These are phyloP conservation scores for Anthoceros angustus DNA, from an alignment of 225 moss, liverwort and hornwort genomes.

Conservation along the genomic window DNA sequence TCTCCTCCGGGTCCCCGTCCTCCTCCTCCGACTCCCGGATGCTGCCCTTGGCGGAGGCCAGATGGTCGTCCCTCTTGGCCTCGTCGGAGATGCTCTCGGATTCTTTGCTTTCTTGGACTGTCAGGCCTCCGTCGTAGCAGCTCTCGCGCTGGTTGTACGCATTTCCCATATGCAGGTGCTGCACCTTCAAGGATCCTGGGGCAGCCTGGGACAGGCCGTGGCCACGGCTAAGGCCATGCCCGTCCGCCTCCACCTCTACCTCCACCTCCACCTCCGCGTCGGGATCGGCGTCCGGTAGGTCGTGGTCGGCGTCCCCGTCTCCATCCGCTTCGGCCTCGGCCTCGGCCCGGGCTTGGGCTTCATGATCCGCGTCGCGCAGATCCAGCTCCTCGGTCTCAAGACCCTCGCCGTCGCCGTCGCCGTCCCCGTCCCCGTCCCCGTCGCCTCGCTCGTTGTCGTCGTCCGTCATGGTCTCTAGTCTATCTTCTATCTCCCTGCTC, in stretches of 20 bases:
- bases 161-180: not conserved
- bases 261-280: too few species aligned
- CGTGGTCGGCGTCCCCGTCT: too few species aligned
- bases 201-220: too few species aligned
- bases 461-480: constrained; percentile 4
- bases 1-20: not conserved
- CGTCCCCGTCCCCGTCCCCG: too few species aligned
- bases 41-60: not conserved
- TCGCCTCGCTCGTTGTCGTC: not conserved
- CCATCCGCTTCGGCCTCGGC: too few species aligned
- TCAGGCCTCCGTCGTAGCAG: not conserved
- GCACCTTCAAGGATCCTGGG: not conserved
- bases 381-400: not conserved
- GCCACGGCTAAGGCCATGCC: too few species aligned
- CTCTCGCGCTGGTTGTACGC: not conserved
- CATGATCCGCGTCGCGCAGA: not conserved
- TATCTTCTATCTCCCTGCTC: constrained; percentile 4
- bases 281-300: too few species aligned
- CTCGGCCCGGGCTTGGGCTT: too few species aligned
- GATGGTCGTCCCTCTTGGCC: not conserved
- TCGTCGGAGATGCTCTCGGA: not conserved
- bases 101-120: constrained; percentile 4
- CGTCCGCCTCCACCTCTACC: too few species aligned
- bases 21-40: not conserved
- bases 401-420: not conserved